Percentiles rank a stretch among this genome's conserved stretches.
These are phyloP conservation scores for Debaryomyces fabryi DNA, from an alignment of 1,139 yeast species.

Conservation along the genomic window DNA sequence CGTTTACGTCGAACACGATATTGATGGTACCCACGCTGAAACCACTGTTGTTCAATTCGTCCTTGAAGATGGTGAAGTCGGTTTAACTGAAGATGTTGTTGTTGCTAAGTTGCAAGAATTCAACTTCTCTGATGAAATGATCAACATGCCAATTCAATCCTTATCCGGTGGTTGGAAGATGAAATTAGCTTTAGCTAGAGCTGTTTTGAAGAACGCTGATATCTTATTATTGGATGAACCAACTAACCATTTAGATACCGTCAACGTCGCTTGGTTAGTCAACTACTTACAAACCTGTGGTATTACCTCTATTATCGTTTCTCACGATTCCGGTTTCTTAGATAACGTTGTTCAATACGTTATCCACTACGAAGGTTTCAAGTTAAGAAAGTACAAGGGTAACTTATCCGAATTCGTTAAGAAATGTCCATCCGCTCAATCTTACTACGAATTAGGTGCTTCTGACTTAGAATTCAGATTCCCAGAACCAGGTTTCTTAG, in stretches of 20 bases:
- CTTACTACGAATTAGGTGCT: conserved; percentile 98
- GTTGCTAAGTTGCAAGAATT: conserved; percentile 80
- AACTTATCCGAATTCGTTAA: conserved; percentile 97
- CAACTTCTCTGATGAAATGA: conserved; percentile 91
- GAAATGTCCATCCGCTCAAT: conserved; percentile 98
- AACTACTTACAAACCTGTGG: conserved; percentile 98
- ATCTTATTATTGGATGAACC: conserved; percentile 98
- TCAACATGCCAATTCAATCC: conserved; percentile 88
- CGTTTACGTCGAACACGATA: conserved; percentile 99
- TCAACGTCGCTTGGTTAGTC: conserved; percentile 98
- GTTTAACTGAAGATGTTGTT: conserved; percentile 68
- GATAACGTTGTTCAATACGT: conserved; percentile 97
- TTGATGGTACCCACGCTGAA: conserved; percentile 97
- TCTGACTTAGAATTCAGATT: conserved; percentile 92
- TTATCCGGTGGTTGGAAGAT: conserved; percentile 99
- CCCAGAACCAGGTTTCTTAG: conserved; percentile 99
- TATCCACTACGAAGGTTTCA: conserved; percentile 99
- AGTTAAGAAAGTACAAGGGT: conserved; percentile 99
- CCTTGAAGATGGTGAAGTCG: conserved; percentile 78
- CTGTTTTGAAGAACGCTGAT: conserved; percentile 98
- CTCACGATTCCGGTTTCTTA: conserved; percentile 99
- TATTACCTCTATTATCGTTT: conserved; percentile 95
- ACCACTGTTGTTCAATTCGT: conserved; percentile 92
- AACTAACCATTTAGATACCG: conserved; percentile 99
- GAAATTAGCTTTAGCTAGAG: conserved; percentile 99